Base-by-base conservation (phyloP, 1,284 basidiomycete genomes). In the Trametes pubescens region DNA sequence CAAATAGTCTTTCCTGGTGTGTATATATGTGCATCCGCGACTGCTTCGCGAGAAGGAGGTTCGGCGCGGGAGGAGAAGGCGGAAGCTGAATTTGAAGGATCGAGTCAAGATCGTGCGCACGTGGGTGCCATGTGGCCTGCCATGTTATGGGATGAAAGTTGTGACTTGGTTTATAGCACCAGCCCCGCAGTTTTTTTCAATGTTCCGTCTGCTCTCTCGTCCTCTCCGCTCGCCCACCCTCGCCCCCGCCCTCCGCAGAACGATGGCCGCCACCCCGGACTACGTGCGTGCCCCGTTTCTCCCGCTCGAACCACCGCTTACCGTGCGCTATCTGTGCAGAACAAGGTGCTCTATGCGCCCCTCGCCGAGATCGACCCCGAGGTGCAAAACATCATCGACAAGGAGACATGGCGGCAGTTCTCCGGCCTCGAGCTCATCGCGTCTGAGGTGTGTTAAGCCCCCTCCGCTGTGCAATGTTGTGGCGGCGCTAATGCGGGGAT, bases 401-500 rank as follows among this genome's bases (percentile, higher is more conserved):
- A 98, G 85, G 97, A 99, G 86, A 97, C 95, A 80, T 98, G 95
- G 95, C 84, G 96, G 74, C 97, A 99, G 85, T 98, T 94, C 81
- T 94, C 94, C 58, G 98, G 98, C 67, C 90, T 99, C 69, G 98
- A 99, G 82, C 90, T 97, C 75, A 97, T 97, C 74, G 95, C 95
- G 55, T 96, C 95, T 62, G 95, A 97, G 88, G 92, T 92, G 60
- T 65, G 81, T 21, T 46, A n/a, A n/a, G n/a, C n/a, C n/a, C n/a
- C n/a, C n/a, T n/a, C n/a, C n/a, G n/a, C n/a, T n/a, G n/a, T n/a
- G n/a, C n/a, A 13, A 22, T 11, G 3, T 24, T 22, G 26, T 18
- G 21, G n/a, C 32, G 56, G 14, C 32, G 47, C 54, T 68, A 26
- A 68, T 57, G 32, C 55, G 68, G 40, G 24, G 59, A 61, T 32